These are phyloP conservation scores for Cicer pinnatifidum DNA, from an alignment of 306 rosid species.

Conservation along the genomic window DNA sequence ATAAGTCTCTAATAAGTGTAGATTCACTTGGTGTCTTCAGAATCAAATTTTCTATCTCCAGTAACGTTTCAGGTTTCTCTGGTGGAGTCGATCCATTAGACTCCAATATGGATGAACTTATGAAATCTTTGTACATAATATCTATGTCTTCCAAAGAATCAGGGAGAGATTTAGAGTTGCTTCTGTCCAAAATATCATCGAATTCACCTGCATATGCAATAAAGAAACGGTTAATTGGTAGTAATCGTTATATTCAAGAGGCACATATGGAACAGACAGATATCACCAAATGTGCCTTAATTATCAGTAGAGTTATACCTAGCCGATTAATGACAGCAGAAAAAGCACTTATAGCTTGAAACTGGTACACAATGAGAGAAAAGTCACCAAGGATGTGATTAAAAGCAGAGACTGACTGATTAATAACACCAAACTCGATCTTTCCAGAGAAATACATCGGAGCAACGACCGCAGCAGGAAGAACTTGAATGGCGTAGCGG, in stretches of 20 bases:
- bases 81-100: constrained; percentile 73
- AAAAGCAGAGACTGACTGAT: constrained; percentile 96
- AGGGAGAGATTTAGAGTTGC: constrained; percentile 55
- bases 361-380: constrained; percentile 88
- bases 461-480: constrained; percentile 98
- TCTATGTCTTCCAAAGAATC: constrained; percentile 64
- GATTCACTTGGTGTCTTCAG: constrained; percentile 79
- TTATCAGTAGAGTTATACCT: constrained; percentile 50
- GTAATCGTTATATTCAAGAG: constrained; percentile 25
- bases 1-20: constrained; percentile 68
- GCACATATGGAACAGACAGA: constrained; percentile 5
- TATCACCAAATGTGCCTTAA: background rate
- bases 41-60: constrained; percentile 76
- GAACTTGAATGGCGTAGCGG: constrained; percentile 90
- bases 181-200: constrained; percentile 75
- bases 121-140: constrained; percentile 55
- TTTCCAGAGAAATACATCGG: constrained; percentile 96
- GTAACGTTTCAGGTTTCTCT: constrained; percentile 55
- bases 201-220: constrained; percentile 77
- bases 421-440: constrained; percentile 96
- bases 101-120: constrained; percentile 53
- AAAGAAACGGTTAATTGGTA: constrained; percentile 26
- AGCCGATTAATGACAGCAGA: constrained; percentile 95
- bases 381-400: constrained; percentile 93
- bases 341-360: constrained; percentile 93